These are phyloP conservation scores for Caloboletus firmus DNA, from an alignment of 1,284 basidiomycete genomes.

Conservation along the genomic window DNA sequence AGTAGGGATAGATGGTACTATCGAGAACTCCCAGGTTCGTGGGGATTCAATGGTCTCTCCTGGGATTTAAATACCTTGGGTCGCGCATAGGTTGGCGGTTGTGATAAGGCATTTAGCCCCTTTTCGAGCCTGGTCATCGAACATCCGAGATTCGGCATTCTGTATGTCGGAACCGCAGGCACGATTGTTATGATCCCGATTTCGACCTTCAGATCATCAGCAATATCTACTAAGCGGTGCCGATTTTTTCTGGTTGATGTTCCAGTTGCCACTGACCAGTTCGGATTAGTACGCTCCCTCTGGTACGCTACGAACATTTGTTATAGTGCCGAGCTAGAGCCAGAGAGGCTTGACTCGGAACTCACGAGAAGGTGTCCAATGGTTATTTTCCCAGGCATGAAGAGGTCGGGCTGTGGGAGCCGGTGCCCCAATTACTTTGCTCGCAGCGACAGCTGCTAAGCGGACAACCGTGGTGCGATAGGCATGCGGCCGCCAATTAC, in stretches of 20 bases:
- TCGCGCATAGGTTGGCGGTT: slow-evolving; percentile 8
- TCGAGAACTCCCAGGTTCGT: not conserved
- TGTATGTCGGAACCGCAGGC: slow-evolving; percentile 2
- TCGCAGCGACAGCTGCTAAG: not conserved
- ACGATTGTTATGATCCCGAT: not conserved
- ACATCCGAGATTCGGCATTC: not conserved
- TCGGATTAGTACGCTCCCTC: no score
- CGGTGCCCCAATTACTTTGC: not conserved
- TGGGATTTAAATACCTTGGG: slow-evolving; percentile 8
- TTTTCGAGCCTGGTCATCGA: not conserved
- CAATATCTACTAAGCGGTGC: not conserved
- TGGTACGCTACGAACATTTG: no score
- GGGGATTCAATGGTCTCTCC: not conserved
- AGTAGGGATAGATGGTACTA: not conserved
- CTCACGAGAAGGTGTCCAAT: not conserved
- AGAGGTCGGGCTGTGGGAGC: not conserved
- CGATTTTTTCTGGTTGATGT: not conserved
- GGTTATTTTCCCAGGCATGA: no score
- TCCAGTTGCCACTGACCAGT: no score
- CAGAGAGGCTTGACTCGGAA: not conserved
- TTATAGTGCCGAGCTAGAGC: not conserved
- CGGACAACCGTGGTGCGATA: not conserved
- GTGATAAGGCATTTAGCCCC: not conserved
- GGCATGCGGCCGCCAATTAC: no score
- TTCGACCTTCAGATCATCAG: not conserved